Conservation (phyloP, 345 rosid genomes). For the Acer yangbiense region DNA sequence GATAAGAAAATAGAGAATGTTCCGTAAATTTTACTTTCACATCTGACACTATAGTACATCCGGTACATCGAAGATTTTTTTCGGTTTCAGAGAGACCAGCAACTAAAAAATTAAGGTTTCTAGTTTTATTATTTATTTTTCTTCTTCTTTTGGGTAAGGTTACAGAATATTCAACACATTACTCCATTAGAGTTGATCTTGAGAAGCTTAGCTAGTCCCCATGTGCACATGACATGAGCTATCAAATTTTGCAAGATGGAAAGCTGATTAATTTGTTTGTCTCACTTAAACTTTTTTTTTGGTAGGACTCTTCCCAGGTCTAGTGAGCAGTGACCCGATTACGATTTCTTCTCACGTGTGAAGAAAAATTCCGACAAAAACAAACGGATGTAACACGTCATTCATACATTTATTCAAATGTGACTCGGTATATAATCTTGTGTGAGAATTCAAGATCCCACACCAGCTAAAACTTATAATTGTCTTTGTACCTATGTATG, state of each 20-base stretch:
- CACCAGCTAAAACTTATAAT: no score
- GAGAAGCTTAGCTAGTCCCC: not conserved
- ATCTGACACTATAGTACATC: no score
- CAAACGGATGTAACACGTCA: no score
- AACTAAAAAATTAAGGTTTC: not conserved
- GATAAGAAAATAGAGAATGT: no score
- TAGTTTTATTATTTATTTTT: not conserved
- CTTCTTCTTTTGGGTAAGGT: not conserved
- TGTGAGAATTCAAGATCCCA: no score
- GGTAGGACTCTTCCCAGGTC: not conserved
- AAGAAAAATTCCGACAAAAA: not conserved
- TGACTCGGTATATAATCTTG: no score
- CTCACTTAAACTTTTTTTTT: not conserved
- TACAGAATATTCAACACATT: not conserved
- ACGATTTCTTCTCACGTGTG: not conserved
- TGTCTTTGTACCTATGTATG: no score
- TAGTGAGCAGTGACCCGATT: not conserved
- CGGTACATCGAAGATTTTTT: no score
- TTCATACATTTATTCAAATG: no score
- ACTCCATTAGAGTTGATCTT: not conserved
- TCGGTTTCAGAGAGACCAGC: not conserved
- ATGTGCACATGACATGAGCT: not conserved
- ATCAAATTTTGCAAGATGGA: not conserved
- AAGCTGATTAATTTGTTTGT: not conserved
- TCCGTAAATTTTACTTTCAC: no score